Percentiles rank a stretch among this genome's conserved stretches.
phyloP scores from a whole-genome alignment of 1,284 basidiomycete genomes.

The Ceratobasidium sp. region DNA sequence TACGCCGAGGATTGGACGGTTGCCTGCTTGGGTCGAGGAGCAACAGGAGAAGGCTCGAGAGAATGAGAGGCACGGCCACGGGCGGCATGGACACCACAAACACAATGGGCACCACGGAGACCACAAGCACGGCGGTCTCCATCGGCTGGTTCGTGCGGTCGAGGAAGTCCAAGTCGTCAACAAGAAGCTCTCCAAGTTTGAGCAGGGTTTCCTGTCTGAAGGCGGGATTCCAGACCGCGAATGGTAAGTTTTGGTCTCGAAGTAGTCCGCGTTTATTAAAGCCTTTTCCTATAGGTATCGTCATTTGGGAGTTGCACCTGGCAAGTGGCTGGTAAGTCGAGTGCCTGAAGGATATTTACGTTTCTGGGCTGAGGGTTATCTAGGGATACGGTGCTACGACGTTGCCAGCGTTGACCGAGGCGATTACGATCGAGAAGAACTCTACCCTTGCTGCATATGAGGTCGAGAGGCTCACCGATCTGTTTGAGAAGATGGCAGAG shows the following conservation, averaged over 20 bases:
- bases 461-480: constrained; percentile 68
- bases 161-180: constrained; percentile 76
- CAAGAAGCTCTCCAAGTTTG: constrained; percentile 78
- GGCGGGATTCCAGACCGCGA: constrained; percentile 78
- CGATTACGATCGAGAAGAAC: constrained; percentile 78
- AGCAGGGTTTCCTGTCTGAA: constrained; percentile 85
- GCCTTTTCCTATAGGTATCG: constrained; percentile 3
- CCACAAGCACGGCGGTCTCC: constrained; percentile 35
- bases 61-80: constrained; percentile 43
- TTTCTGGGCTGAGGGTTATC: background rate
- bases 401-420: constrained; percentile 85
- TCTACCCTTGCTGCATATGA: constrained; percentile 72
- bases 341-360: no score
- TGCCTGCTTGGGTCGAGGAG: constrained; percentile 46
- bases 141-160: constrained; percentile 60
- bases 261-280: no score
- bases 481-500: constrained; percentile 68
- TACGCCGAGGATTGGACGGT: constrained; percentile 44
- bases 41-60: constrained; percentile 47
- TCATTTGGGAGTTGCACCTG: constrained; percentile 31
- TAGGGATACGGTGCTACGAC: constrained; percentile 88
- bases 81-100: constrained; percentile 43
- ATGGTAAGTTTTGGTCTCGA: background rate
- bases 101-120: constrained; percentile 40
- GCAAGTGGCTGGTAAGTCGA: constrained; percentile 30